Evolutionary conservation across 495 filamentous ascomycete species (phyloP).

Genomic region (Zalerion maritima): DNA sequence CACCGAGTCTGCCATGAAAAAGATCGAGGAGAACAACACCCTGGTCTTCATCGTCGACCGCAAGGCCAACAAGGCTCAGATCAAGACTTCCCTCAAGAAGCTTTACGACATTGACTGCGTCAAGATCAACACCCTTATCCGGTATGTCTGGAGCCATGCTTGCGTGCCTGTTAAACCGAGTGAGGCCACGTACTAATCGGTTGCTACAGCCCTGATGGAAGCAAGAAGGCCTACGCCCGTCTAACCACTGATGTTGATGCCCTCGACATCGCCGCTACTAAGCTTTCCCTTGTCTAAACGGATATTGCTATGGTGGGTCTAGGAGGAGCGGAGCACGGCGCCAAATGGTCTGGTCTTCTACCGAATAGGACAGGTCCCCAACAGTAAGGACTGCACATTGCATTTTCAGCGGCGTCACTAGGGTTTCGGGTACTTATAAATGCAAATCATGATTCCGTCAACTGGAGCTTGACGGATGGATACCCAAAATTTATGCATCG

Average conservation of each 20-base stretch:
- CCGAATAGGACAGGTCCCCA: slow-evolving; percentile 22
- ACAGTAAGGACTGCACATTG: slow-evolving; percentile 22
- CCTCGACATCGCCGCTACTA: slow-evolving; percentile 97
- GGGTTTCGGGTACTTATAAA: too few relatives aligned
- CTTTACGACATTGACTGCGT: slow-evolving; percentile 95
- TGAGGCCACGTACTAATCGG: slow-evolving; percentile 5
- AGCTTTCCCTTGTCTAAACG: slow-evolving; percentile 88
- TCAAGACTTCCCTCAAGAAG: slow-evolving; percentile 97
- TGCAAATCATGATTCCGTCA: too few relatives aligned
- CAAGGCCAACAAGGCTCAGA: slow-evolving; percentile 99
- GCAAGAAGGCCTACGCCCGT: slow-evolving; percentile 96
- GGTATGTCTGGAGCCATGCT: too few relatives aligned
- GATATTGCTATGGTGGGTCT: slow-evolving; percentile 6
- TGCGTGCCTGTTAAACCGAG: neutral
- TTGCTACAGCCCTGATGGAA: slow-evolving; percentile 64
- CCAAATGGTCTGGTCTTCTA: slow-evolving; percentile 19
- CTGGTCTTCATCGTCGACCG: slow-evolving; percentile 96
- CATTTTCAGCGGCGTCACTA: slow-evolving; percentile 21
- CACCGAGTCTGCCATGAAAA: slow-evolving; percentile 99
- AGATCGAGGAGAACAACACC: slow-evolving; percentile 99
- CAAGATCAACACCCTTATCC: slow-evolving; percentile 98
- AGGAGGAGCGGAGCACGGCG: slow-evolving; percentile 11
- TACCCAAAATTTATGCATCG: too few relatives aligned
- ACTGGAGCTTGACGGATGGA: too few relatives aligned
- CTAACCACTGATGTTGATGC: slow-evolving; percentile 94